Conservation (phyloP, 2,329 filamentous ascomycete species). For the Aspergillus flavus region DNA sequence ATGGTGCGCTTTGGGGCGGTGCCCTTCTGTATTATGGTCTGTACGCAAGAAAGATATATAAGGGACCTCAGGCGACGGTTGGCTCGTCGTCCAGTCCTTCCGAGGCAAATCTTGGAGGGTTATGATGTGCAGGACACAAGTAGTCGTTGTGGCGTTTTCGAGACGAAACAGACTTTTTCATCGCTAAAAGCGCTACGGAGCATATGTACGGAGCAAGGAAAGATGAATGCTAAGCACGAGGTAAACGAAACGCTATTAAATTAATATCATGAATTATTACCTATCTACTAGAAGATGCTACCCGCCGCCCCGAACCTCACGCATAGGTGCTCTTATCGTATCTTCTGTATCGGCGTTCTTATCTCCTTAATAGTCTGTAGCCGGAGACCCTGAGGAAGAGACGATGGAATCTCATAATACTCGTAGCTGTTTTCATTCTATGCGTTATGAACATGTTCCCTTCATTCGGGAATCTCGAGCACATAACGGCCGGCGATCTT, state of each 20-base stretch:
- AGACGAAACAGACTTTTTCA: no score
- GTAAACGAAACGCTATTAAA: neutral
- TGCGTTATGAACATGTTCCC: neutral
- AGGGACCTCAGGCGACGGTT: constrained; percentile 61
- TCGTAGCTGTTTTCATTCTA: neutral
- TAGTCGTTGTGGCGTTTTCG: neutral
- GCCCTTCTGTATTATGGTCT: constrained; percentile 58
- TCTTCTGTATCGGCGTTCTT: neutral
- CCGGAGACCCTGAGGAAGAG: neutral
- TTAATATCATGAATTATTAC: neutral
- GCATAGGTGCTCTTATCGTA: neutral
- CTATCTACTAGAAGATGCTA: neutral
- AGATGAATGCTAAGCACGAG: neutral
- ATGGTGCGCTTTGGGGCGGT: constrained; percentile 59
- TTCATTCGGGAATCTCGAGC: constrained; percentile 46
- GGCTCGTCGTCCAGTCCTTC: constrained; percentile 26
- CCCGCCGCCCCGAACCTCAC: neutral
- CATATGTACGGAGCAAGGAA: neutral
- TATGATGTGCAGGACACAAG: neutral
- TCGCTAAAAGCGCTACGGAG: neutral
- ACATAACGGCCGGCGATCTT: constrained; percentile 49
- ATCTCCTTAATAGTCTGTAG: neutral
- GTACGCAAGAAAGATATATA: constrained; percentile 63
- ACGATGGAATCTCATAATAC: neutral
- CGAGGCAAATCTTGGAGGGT: constrained; percentile 5